Evolutionary conservation across 2,329 filamentous ascomycete species (phyloP), one percentile per base, ranked within the genome.

Genomic region (Chalaropsis thielavioides): DNA sequence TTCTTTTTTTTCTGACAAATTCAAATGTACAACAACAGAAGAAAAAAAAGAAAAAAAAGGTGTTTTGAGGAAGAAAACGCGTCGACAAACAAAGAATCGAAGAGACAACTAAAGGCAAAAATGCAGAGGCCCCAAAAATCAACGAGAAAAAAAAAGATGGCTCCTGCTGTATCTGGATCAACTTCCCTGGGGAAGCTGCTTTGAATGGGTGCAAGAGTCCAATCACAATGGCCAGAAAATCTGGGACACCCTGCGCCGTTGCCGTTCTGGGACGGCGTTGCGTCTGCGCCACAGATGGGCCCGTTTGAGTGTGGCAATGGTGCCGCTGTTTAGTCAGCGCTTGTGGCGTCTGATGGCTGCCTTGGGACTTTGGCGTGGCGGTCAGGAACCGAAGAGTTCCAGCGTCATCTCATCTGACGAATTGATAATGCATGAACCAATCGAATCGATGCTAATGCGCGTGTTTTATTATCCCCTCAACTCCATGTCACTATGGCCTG

Each of bases 101-200:
- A 38, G 35, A 38, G 10, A 8, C 35, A 38, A 44, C 17, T 27
- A 46, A 31, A 62, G 2, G 10, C n/a, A 61, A 61, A 46, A 62
- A 62, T 31, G 13, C 19, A 61, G 15, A 27, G 24, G 19, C 22
- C 40, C 2, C 11, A 44, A n/a, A 44, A 46, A 60, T 51, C 43
- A 27, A 60, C n/a, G 61, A 63, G 24, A 38, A 58, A 43, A 58
- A 59, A 64, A 64, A 56, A 58, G 7, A 54, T 43, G 60, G 43
- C 43, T 46, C 10, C 43, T 46, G 43, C 43, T 38, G 7, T 8
- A 38, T 38, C 35, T 38, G 35, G 35, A 8, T 8, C 3, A 38
- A 38, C 35, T 38, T 38, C 35, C 35, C 35, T 38, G 31, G 31
- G 31, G 31, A 35, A 35, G 41, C 17, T 44, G 41, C 41, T n/a